These are phyloP conservation scores for Moringa oleifera DNA, from an alignment of 345 rosid species.

Conservation along the genomic window DNA sequence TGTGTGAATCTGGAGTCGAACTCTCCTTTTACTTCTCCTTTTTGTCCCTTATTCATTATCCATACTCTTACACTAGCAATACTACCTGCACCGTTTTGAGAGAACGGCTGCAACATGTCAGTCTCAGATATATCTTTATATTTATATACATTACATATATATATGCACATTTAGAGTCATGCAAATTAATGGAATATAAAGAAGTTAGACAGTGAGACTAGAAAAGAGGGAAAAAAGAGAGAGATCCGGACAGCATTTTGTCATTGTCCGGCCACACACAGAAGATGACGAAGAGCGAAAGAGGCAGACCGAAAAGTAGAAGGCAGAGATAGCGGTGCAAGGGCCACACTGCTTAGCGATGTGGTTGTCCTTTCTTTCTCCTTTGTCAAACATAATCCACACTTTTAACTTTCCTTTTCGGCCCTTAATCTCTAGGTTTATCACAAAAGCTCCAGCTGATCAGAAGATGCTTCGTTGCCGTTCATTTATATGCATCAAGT, in stretches of 20 bases:
- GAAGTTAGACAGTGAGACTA: background rate
- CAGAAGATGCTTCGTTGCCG: no score
- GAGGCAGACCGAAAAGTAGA: background rate
- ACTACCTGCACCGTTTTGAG: no score
- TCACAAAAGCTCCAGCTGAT: no score
- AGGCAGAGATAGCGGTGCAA: background rate
- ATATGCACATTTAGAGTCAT: background rate
- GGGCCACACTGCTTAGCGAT: background rate
- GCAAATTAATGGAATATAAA: background rate
- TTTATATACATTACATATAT: background rate
- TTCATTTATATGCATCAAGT: no score
- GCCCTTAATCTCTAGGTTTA: no score
- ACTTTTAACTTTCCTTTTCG: no score
- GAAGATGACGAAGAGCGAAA: slow-evolving; percentile 20
- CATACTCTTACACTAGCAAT: no score
- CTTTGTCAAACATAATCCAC: no score
- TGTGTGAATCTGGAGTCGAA: background rate
- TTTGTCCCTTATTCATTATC: background rate
- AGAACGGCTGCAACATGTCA: no score
- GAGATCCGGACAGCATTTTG: slow-evolving; percentile 15
- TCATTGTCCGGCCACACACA: slow-evolving; percentile 22
- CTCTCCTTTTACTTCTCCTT: background rate
- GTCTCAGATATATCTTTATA: no score
- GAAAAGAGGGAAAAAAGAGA: background rate
- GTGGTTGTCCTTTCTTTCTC: no score